Base-by-base conservation (phyloP, 192 early-diverging fungal genomes). In the Backusella liffmaniae region DNA sequence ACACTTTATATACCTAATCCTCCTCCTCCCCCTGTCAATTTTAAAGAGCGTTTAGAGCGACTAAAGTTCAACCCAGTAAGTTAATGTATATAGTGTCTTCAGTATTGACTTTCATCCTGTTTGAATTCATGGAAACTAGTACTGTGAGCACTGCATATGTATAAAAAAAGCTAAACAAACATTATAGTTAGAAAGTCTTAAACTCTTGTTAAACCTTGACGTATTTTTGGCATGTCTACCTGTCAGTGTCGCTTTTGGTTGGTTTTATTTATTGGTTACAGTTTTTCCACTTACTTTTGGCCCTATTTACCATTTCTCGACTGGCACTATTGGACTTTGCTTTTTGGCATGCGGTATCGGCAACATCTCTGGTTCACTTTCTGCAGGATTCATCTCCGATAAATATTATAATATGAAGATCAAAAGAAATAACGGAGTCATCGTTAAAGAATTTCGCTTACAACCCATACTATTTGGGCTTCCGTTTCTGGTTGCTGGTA, bases 271-370 rank as follows among this genome's bases (percentile, higher is more conserved):
- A 8, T 79, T 86, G 12, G 79, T 83, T 15, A 87, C 84, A 0
- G 80, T 81, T 29, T 74, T 84, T 66, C 78, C 88, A 34, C 42
- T 80, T 29, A 82, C 86, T 9, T 88, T 82, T 65, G 72, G 79
- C 15, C 65, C 66, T 7, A 29, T 85, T 8, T 90, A 90, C 42
- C 26, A 70, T 1, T 78, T 87, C 51, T 75, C 78, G 9, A 81
- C 83, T 29, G 83, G 83, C 37, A 68, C 37, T 1, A 84, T 85
- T 34, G 88, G 88, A 9, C 42, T 87, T 5, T 86, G 84, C 49
- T 90, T 79, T 66, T 70, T 90, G 30, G 51, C 84, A 7, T 76
- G 79, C 4, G 88, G 87, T 26, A 78, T 84, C 3, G 88, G 88
- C 2, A 84, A 83, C 67, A 66, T 81, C 6, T 0, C 75, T 0